These are phyloP conservation scores for Pseudogymnoascus sp. DNA, from an alignment of 2,329 filamentous ascomycete species.

Conservation along the genomic window DNA sequence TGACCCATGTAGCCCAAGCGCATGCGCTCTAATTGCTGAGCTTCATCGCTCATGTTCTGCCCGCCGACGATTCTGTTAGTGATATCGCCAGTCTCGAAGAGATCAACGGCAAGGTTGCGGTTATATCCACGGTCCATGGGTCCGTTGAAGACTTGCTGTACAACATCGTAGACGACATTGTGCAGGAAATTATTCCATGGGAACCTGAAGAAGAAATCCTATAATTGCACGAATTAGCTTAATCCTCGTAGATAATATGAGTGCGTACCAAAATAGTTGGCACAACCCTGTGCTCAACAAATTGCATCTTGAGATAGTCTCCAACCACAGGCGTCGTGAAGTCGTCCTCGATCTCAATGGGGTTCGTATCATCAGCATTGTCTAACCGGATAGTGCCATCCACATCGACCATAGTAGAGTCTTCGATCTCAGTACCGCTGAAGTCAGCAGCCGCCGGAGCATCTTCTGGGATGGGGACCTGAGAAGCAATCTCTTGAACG, in stretches of 20 bases:
- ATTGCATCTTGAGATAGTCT: constrained; percentile 90
- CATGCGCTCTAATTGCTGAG: constrained; percentile 74
- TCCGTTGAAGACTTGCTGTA: constrained; percentile 98
- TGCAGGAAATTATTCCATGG: constrained; percentile 99
- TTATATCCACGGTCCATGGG: constrained; percentile 96
- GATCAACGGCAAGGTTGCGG: constrained; percentile 75
- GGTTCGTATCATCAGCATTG: neutral
- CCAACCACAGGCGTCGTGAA: constrained; percentile 64
- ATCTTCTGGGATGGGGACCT: constrained; percentile 17
- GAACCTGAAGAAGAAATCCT: constrained; percentile 97
- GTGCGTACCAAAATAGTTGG: constrained; percentile 81
- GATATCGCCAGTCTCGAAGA: constrained; percentile 84
- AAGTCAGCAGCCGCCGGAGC: constrained; percentile 28
- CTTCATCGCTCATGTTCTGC: constrained; percentile 77
- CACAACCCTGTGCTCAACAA: constrained; percentile 88
- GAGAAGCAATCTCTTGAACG: neutral
- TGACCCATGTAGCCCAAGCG: constrained; percentile 98
- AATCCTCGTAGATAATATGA: neutral
- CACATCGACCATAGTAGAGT: neutral
- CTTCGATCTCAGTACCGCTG: constrained; percentile 3
- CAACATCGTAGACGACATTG: constrained; percentile 97
- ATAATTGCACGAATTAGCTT: constrained; percentile 18
- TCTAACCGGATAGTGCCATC: constrained; percentile 3
- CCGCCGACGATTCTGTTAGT: constrained; percentile 89
- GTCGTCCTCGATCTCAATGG: constrained; percentile 13